Evolutionary conservation across 495 filamentous ascomycete species (phyloP).

Genomic region (Podospora fimiseda): DNA sequence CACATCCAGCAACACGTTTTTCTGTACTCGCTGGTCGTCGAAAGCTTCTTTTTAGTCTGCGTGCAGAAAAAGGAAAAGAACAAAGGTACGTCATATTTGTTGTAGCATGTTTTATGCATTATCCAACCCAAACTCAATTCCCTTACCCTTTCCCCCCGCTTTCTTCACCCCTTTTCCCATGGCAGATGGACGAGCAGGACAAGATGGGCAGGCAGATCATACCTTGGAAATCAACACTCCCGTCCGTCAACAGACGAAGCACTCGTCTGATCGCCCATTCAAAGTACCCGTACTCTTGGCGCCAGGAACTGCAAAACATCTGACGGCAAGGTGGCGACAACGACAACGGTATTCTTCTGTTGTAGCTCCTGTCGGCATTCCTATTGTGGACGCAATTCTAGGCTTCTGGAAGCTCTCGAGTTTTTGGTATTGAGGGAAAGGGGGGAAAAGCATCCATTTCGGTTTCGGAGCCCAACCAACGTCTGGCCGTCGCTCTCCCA

Average conservation of each 20-base stretch:
- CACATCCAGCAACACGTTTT: neutral
- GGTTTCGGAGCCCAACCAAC: constrained; percentile 2
- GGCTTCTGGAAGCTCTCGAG: constrained; percentile 13
- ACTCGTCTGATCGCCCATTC: constrained; percentile 28
- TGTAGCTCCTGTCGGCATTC: neutral
- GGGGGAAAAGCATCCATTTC: neutral
- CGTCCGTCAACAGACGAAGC: constrained; percentile 17
- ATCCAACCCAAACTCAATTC: neutral
- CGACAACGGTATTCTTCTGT: neutral
- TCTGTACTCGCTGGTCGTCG: neutral
- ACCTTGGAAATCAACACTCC: neutral
- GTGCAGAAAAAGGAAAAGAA: neutral
- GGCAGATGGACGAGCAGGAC: no score
- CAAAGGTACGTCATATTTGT: neutral
- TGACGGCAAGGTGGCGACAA: neutral
- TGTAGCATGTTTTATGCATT: neutral
- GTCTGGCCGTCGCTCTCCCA: neutral
- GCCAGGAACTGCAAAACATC: no score
- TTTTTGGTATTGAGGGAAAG: no score
- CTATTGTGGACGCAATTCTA: neutral
- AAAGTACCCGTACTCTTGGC: no score
- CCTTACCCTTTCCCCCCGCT: neutral
- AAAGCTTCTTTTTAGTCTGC: neutral
- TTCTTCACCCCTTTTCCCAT: neutral
- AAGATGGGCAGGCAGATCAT: no score